Percentiles rank a stretch among this genome's conserved stretches.
These are phyloP conservation scores for Lolium perenne DNA, from an alignment of 176 grass and related monocot genomes.

Conservation along the genomic window DNA sequence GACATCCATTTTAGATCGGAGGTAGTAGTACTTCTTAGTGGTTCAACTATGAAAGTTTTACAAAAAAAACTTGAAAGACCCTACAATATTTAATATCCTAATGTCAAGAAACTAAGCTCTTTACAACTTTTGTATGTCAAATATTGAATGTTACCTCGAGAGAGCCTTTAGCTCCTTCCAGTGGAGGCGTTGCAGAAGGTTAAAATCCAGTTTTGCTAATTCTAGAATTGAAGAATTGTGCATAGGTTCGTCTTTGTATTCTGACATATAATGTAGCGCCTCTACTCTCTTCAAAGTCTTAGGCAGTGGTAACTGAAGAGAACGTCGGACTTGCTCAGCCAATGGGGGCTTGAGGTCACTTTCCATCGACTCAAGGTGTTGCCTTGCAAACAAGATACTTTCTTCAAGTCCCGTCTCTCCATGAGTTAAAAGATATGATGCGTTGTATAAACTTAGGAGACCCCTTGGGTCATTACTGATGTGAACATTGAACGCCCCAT, in stretches of 20 bases:
- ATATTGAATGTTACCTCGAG: constrained; percentile 26
- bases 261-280: constrained; percentile 12
- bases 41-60: neutral
- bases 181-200: constrained; percentile 39
- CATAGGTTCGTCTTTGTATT: constrained; percentile 6
- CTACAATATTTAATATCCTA: no score
- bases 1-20: no score
- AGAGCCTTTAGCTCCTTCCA: constrained; percentile 29
- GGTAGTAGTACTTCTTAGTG: neutral
- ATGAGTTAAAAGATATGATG: constrained; percentile 32
- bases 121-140: neutral
- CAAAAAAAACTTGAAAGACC: no score
- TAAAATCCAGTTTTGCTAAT: constrained; percentile 38
- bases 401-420: constrained; percentile 38
- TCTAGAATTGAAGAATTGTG: constrained; percentile 29
- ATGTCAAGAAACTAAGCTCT: no score
- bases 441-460: constrained; percentile 44
- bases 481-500: neutral
- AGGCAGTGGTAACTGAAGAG: constrained; percentile 37
- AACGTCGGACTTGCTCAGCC: constrained; percentile 21
- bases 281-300: constrained; percentile 38
- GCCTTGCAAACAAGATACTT: constrained; percentile 6
- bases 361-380: constrained; percentile 25
- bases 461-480: constrained; percentile 33
- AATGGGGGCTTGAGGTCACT: neutral